Evolutionary conservation across 202 grass and related monocot species (phyloP), one percentile per base, ranked within the genome.

Genomic region (Zizania palustris): DNA sequence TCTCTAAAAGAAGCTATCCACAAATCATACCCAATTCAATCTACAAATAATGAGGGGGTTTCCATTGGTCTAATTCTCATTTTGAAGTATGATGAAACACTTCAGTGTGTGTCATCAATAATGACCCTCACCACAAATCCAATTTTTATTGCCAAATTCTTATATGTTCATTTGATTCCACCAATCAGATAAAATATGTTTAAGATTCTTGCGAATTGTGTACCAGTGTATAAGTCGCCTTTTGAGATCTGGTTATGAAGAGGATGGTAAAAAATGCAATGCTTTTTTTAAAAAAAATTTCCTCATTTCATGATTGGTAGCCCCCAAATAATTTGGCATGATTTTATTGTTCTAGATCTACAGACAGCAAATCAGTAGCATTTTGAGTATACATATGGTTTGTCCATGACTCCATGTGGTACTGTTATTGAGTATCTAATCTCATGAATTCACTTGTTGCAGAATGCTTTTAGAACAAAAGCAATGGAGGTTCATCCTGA

Each of bases 401-500:
- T 28, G 62, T 67, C 40, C 65, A n/a, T n/a, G n/a, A n/a, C n/a
- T n/a, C n/a, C n/a, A 63, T n/a, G 20, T 18, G 41, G 6, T 79
- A 67, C 28, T 87, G 59, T 75, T 19, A 3, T 7, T 20, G 51
- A 55, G 7, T 74, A 45, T 60, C 68, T 78, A 15, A 77, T 53
- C 43, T 82, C 3, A 1, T 5, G 33, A n/a, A 9, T 72, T 82
- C 62, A 67, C 68, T 33, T 81, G 4, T 64, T 79, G 74, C 77
- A 99, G 96, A 90, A 67, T 81, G 96, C 96, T 88, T 99, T 95
- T 81, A 90, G 96, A 84, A 73, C 78, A 75, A 99, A 95, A 93
- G 96, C 92, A 71, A 99, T 99, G 96, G 92, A 99, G 74, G 89
- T 83, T 68, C 96, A 99, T 73, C 96, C 96, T 89, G 96, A 99